phyloP scores from a whole-genome alignment of 176 grass and related monocot species.

The Chloris gayana region DNA sequence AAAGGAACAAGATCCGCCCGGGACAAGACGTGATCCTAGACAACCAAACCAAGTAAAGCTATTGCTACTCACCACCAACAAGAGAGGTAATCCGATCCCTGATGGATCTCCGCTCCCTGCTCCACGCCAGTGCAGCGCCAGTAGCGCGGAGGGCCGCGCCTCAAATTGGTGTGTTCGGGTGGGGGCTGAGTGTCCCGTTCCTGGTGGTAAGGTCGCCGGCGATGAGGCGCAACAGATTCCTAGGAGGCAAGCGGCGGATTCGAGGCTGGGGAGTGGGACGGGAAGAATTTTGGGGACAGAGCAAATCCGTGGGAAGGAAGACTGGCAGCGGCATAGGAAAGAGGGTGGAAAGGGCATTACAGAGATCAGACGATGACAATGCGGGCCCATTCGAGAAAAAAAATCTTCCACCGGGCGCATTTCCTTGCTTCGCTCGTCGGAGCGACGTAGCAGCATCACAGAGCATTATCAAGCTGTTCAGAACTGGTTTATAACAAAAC shows the following conservation, averaged over 20 bases:
- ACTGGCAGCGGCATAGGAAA: not conserved
- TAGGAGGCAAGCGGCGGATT: not conserved
- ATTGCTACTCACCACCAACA: not conserved
- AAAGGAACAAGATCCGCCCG: not conserved
- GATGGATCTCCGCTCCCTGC: conserved; percentile 12
- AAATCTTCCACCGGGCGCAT: not conserved
- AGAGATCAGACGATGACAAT: not conserved
- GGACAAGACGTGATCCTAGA: not conserved
- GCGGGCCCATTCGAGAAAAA: not conserved
- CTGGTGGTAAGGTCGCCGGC: not conserved
- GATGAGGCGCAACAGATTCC: not conserved
- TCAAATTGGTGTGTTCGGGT: no score
- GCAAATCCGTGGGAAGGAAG: not conserved
- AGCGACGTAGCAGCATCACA: no score
- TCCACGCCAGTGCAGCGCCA: not conserved
- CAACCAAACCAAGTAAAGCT: not conserved
- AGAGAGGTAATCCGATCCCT: not conserved
- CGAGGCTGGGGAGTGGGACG: not conserved
- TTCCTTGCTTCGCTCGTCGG: no score
- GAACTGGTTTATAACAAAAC: not conserved
- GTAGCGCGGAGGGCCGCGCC: not conserved
- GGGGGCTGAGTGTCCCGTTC: no score
- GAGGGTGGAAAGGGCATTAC: not conserved
- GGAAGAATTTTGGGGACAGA: not conserved
- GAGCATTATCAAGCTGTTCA: not conserved